phyloP scores from a whole-genome alignment of 75 land plant species.

The Adiantum capillusveneris region DNA sequence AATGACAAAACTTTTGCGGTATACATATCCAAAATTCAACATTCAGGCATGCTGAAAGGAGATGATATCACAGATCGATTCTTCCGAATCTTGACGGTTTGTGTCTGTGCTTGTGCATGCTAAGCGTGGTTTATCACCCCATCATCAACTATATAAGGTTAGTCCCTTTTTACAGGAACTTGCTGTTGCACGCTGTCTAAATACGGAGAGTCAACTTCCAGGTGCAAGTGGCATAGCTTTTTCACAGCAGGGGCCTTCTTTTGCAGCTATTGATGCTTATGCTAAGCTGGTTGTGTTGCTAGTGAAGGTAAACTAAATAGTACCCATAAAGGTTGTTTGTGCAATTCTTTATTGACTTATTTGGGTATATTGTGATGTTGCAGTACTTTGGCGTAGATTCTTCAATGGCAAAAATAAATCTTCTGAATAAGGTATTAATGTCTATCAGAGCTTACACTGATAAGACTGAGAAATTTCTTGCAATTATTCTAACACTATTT shows the following conservation, averaged over 20 bases:
- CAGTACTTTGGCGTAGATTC: conserved; percentile 65
- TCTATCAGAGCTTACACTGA: too few relatives aligned
- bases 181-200: conserved; percentile 62
- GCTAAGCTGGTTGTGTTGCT: conserved; percentile 72
- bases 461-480: too few relatives aligned
- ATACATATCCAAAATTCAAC: conserved; percentile 73
- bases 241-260: conserved; percentile 46
- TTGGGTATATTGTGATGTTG: conserved; percentile 7
- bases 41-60: conserved; percentile 81
- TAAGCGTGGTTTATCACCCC: background rate
- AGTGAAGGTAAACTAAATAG: conserved; percentile 53
- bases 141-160: background rate
- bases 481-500: conserved; percentile 2
- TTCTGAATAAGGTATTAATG: conserved; percentile 59
- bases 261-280: conserved; percentile 72
- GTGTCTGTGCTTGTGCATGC: background rate
- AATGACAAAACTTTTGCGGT: conserved; percentile 65
- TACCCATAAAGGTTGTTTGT: too few relatives aligned
- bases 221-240: conserved; percentile 4
- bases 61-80: conserved; percentile 89
- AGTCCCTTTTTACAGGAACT: conserved; percentile 78
- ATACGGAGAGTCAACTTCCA: conserved; percentile 35
- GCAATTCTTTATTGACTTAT: background rate
- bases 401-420: conserved; percentile 49
- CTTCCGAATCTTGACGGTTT: conserved; percentile 66